A percentile compares a stretch with the other conserved stretches of the same genome.
These are phyloP conservation scores for Epichloe scottii DNA, from an alignment of 2,329 filamentous ascomycete genomes.

Conservation along the genomic window DNA sequence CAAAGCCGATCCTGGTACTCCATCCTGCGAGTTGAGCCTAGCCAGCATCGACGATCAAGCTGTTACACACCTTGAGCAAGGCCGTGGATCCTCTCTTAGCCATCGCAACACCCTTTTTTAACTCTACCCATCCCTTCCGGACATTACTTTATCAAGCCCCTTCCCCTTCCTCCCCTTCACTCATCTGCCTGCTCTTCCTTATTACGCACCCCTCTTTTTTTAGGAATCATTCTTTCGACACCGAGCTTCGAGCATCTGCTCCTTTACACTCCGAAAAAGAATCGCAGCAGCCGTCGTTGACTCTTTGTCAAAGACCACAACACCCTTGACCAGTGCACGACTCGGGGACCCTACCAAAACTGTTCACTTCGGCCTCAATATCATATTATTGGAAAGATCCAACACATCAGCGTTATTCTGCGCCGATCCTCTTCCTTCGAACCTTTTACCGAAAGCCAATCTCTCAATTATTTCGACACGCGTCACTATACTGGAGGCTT, in stretches of 20 bases:
- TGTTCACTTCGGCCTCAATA: not conserved
- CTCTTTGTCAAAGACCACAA: not conserved
- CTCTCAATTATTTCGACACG: not conserved
- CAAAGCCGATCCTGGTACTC: slow-evolving; percentile 8
- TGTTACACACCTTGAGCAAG: slow-evolving; percentile 1
- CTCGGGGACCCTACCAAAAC: not conserved
- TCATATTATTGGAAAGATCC: not conserved
- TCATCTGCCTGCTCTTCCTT: not conserved
- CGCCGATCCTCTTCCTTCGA: not conserved
- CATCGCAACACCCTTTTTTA: slow-evolving; percentile 5
- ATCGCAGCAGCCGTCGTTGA: not conserved
- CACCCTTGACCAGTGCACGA: not conserved
- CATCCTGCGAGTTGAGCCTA: not conserved
- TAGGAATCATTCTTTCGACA: too few relatives aligned
- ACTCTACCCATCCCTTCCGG: slow-evolving; percentile 2
- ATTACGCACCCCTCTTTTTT: not conserved
- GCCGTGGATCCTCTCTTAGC: slow-evolving; percentile 3
- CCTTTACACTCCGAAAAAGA: not conserved
- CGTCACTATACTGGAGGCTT: not conserved
- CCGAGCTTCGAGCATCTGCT: too few relatives aligned
- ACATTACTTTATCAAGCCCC: slow-evolving; percentile 5
- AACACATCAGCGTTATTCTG: not conserved
- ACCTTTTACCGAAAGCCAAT: not conserved
- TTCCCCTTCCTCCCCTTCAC: slow-evolving; percentile 3
- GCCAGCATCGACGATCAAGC: slow-evolving; percentile 8